A percentile compares a stretch with the other conserved stretches of the same genome.
Conservation (phyloP, 345 rosid species). For the Linum trigynum region DNA sequence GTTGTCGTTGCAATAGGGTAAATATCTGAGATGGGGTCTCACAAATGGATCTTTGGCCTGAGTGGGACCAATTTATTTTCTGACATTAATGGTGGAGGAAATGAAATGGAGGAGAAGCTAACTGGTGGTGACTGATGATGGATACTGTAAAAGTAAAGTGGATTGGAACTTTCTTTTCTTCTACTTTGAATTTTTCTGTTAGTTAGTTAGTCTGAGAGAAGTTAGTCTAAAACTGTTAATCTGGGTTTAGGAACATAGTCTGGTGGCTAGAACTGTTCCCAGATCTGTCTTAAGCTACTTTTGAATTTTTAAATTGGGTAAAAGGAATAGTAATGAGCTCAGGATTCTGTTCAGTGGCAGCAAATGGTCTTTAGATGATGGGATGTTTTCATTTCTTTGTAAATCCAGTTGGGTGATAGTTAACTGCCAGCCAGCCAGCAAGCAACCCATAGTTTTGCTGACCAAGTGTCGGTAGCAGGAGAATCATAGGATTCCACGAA, state of each 20-base stretch:
- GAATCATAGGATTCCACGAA: background rate
- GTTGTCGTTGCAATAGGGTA: background rate
- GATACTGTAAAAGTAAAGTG: conserved; percentile 17
- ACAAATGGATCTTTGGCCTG: conserved; percentile 10
- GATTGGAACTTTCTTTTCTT: conserved; percentile 23
- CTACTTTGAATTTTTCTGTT: background rate
- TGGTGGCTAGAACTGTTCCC: conserved; percentile 12
- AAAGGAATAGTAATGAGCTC: background rate
- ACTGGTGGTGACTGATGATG: conserved; percentile 15
- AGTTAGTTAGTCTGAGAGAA: background rate
- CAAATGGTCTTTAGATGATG: background rate
- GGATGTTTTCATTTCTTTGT: too few relatives aligned
- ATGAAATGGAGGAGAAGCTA: conserved; percentile 10
- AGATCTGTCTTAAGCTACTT: conserved; percentile 15
- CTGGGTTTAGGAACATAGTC: conserved; percentile 7
- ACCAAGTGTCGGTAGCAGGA: background rate
- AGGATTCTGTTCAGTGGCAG: background rate
- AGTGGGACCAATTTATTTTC: conserved; percentile 55
- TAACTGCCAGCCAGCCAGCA: too few relatives aligned
- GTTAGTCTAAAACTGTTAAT: conserved; percentile 5
- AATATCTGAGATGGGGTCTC: conserved; percentile 11
- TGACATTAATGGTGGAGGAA: conserved; percentile 26
- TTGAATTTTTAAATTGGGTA: conserved; percentile 3
- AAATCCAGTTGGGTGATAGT: too few relatives aligned
- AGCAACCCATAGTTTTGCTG: too few relatives aligned